A percentile compares a stretch with the other conserved stretches of the same genome.
Evolutionary conservation across 1,284 basidiomycete species (phyloP).

Genomic region (Cryptococcus deneoformans): DNA sequence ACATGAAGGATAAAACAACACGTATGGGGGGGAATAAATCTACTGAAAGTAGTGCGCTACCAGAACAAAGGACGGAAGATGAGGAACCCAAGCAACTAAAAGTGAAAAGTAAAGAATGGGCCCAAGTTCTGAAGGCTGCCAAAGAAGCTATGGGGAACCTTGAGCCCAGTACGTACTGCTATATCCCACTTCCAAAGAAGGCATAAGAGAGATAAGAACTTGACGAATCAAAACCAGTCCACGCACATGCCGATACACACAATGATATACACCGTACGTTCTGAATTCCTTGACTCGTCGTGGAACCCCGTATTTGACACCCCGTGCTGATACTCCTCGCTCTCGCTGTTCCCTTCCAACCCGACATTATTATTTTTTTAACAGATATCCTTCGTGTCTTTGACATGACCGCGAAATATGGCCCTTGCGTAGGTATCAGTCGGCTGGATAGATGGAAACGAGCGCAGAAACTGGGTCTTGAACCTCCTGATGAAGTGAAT

Average conservation of each 20-base stretch:
- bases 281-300: constrained; percentile 16
- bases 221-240: constrained; percentile 21
- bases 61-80: constrained; percentile 2
- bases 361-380: background rate
- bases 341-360: background rate
- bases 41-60: background rate
- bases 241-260: constrained; percentile 39
- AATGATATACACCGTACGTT: constrained; percentile 44
- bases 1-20: background rate
- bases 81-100: constrained; percentile 8
- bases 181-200: background rate
- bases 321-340: background rate
- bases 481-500: constrained; percentile 74
- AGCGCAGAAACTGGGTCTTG: constrained; percentile 71
- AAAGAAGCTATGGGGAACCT: constrained; percentile 59
- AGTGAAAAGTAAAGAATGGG: constrained; percentile 54
- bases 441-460: constrained; percentile 86
- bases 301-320: constrained; percentile 4
- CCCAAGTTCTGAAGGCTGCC: constrained; percentile 53
- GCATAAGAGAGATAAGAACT: background rate
- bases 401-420: constrained; percentile 78
- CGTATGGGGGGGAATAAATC: background rate
- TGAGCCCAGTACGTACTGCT: constrained; percentile 58
- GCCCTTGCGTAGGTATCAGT: constrained; percentile 78
- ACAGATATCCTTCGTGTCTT: constrained; percentile 75